phyloP scores from a whole-genome alignment of 495 filamentous ascomycete genomes.

The Aspergillus asperescens region DNA sequence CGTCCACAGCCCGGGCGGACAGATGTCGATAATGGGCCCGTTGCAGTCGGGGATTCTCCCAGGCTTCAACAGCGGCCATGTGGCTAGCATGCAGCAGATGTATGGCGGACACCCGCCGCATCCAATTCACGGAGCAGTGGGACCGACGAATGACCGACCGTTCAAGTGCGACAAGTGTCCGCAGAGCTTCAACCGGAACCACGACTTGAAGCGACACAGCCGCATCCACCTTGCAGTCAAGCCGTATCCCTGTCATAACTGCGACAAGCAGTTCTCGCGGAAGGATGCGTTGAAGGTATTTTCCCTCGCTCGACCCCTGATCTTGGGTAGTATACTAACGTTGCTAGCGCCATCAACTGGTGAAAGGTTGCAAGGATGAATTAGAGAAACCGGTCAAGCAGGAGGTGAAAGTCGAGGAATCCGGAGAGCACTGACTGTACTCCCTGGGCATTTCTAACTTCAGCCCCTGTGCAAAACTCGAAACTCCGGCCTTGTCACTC shows the following conservation, averaged over 20 bases:
- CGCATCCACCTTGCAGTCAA: slow-evolving; percentile 93
- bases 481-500: too few relatives aligned
- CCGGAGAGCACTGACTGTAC: slow-evolving; percentile 10
- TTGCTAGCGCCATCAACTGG: slow-evolving; percentile 79
- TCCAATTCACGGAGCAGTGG: slow-evolving; percentile 28
- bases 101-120: slow-evolving; percentile 47
- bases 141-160: slow-evolving; percentile 67
- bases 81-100: slow-evolving; percentile 51
- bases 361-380: slow-evolving; percentile 72
- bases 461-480: too few relatives aligned
- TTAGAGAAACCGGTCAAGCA: slow-evolving; percentile 16
- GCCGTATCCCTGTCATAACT: slow-evolving; percentile 85
- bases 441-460: too few relatives aligned
- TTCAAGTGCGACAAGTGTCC: slow-evolving; percentile 93
- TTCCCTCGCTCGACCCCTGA: slow-evolving; percentile 2
- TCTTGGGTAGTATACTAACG: slow-evolving; percentile 10
- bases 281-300: slow-evolving; percentile 97
- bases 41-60: slow-evolving; percentile 48
- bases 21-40: slow-evolving; percentile 62
- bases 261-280: slow-evolving; percentile 93
- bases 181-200: slow-evolving; percentile 93
- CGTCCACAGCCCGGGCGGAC: slow-evolving; percentile 63
- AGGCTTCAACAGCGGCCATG: slow-evolving; percentile 54
- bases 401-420: slow-evolving; percentile 15
- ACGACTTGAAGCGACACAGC: slow-evolving; percentile 94